Evolutionary conservation across 2,329 filamentous ascomycete genomes (phyloP).

Genomic region (Zalaria obscura): DNA sequence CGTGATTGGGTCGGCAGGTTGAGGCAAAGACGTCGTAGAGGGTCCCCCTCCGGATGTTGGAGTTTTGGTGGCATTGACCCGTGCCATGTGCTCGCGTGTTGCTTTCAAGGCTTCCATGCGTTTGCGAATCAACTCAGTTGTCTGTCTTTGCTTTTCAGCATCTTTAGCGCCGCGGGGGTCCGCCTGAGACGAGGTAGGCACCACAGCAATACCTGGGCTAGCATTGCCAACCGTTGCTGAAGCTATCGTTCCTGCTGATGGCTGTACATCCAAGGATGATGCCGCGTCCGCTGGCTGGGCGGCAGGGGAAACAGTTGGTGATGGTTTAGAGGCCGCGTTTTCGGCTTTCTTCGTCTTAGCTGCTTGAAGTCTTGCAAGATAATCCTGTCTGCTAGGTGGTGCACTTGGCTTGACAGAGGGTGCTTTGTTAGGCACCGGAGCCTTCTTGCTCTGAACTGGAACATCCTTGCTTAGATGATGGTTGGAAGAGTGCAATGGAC

Average conservation of each 20-base stretch:
- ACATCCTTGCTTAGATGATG: too few species aligned
- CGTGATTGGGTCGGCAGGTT: too few species aligned
- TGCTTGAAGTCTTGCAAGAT: constrained; percentile 63
- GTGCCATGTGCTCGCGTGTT: constrained; percentile 6
- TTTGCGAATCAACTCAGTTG: constrained; percentile 60
- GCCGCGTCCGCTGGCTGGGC: too few species aligned
- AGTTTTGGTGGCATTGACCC: not conserved
- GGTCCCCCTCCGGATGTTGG: not conserved
- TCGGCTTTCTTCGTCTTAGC: constrained; percentile 48
- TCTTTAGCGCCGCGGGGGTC: not conserved
- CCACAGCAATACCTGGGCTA: too few species aligned
- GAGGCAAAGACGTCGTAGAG: too few species aligned
- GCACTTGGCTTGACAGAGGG: constrained; percentile 14
- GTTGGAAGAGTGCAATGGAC: too few species aligned
- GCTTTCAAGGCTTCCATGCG: constrained; percentile 61
- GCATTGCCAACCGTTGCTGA: too few species aligned
- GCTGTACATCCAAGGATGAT: too few species aligned
- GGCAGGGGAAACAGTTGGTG: not conserved
- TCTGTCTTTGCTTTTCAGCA: constrained; percentile 47
- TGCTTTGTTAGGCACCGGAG: not conserved
- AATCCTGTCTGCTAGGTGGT: constrained; percentile 52
- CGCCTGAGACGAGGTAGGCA: not conserved
- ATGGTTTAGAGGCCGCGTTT: constrained; percentile 2
- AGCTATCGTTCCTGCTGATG: too few species aligned
- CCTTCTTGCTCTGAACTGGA: too few species aligned